Evolutionary conservation across 306 rosid species (phyloP).

Genomic region (Amphicarpaea edgeworthii): DNA sequence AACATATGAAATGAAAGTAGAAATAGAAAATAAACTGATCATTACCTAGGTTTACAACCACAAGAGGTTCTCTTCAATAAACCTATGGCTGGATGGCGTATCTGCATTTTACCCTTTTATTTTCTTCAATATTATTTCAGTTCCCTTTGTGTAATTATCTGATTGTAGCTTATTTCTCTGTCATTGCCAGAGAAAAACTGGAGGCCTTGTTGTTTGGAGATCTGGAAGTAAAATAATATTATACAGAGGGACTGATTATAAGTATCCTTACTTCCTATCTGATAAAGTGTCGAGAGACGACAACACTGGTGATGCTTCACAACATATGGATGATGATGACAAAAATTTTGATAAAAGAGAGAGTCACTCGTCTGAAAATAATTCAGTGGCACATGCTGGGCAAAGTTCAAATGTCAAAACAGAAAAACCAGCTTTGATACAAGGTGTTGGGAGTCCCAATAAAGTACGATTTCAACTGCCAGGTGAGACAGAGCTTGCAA

Average conservation of each 20-base stretch:
- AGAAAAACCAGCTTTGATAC: conserved; percentile 58
- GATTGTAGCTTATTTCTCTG: conserved; percentile 30
- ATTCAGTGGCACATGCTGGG: conserved; percentile 49
- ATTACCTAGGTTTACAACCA: background rate
- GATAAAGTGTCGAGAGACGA: conserved; percentile 49
- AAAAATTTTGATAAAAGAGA: conserved; percentile 43
- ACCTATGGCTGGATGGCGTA: conserved; percentile 18
- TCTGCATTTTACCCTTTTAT: conserved; percentile 19
- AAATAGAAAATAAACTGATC: background rate
- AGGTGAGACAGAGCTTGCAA: conserved; percentile 76
- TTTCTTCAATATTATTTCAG: conserved; percentile 14
- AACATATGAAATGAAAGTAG: background rate
- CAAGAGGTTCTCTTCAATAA: background rate
- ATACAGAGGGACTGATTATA: conserved; percentile 81
- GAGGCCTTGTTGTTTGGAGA: conserved; percentile 95
- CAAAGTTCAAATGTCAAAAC: conserved; percentile 43
- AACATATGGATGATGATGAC: conserved; percentile 44
- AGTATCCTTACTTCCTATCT: conserved; percentile 79
- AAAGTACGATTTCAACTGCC: conserved; percentile 86
- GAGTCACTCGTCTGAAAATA: conserved; percentile 39
- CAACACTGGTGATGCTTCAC: conserved; percentile 44
- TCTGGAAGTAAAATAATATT: conserved; percentile 88
- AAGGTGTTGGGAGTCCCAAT: conserved; percentile 79
- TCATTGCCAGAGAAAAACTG: conserved; percentile 84
- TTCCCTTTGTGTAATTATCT: conserved; percentile 38